A percentile compares a stretch with the other conserved stretches of the same genome.
phyloP scores from a whole-genome alignment of 176 grass and related monocot genomes.

The Carex scoparia region DNA sequence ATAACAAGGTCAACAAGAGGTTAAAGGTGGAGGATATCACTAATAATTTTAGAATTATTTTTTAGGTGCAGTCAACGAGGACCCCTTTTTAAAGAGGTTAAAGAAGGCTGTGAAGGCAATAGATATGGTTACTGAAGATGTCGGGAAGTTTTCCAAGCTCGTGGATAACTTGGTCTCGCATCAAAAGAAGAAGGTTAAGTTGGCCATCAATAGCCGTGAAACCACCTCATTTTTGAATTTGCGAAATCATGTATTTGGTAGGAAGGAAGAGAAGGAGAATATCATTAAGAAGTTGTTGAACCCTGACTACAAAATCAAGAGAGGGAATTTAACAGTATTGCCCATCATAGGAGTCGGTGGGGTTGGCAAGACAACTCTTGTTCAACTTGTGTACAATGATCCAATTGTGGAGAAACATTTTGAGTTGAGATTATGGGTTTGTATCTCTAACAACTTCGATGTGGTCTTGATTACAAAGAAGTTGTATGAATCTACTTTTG shows the following conservation, averaged over 20 bases:
- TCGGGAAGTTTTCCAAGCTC: background rate
- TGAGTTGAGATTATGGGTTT: slow-evolving; percentile 30
- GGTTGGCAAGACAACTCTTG: slow-evolving; percentile 36
- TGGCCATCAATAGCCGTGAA: background rate
- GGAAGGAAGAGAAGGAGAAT: slow-evolving; percentile 12
- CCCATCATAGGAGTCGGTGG: slow-evolving; percentile 24
- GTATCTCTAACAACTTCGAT: slow-evolving; percentile 26
- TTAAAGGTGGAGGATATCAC: background rate
- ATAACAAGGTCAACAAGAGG: background rate
- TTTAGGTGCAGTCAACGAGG: background rate
- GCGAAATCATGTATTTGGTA: background rate
- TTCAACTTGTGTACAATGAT: slow-evolving; percentile 29
- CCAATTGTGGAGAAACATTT: slow-evolving; percentile 21
- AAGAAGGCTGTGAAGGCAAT: background rate
- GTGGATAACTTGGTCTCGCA: background rate
- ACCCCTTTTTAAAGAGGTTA: background rate
- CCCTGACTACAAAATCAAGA: background rate
- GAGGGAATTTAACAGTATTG: background rate
- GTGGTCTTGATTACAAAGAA: slow-evolving; percentile 12
- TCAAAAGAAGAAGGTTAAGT: background rate
- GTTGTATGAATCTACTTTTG: slow-evolving; percentile 13
- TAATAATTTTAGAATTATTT: background rate
- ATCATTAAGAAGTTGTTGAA: slow-evolving; percentile 15
- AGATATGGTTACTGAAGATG: background rate
- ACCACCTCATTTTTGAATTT: background rate